These are phyloP conservation scores for Clavispora fructus DNA, from an alignment of 805 yeast species.

Conservation along the genomic window DNA sequence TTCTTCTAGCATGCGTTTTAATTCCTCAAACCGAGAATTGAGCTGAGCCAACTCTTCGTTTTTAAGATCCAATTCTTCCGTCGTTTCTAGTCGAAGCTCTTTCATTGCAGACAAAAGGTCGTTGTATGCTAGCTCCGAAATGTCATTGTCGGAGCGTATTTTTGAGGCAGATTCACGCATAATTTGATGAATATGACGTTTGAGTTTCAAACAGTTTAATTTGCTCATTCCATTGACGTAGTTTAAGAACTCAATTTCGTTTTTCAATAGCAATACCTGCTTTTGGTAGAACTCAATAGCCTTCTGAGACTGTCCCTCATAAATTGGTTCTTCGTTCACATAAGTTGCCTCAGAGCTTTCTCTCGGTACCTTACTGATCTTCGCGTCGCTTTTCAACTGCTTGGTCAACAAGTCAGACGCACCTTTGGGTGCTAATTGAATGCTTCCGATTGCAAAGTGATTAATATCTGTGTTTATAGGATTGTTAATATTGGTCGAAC, in stretches of 20 bases:
- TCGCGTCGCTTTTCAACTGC: constrained; percentile 6
- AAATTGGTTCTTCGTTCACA: neutral
- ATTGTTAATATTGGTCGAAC: neutral
- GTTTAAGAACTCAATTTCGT: constrained; percentile 57
- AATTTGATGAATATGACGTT: neutral
- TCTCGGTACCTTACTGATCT: neutral
- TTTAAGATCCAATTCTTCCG: neutral
- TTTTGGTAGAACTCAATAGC: constrained; percentile 46
- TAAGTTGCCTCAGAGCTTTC: neutral
- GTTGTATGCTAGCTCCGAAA: neutral
- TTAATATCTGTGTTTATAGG: neutral
- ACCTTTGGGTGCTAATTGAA: constrained; percentile 5
- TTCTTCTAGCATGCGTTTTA: neutral
- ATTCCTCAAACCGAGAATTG: neutral
- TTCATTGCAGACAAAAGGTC: constrained; percentile 4
- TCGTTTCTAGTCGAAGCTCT: constrained; percentile 10
- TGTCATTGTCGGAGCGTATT: neutral
- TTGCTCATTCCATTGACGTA: constrained; percentile 43
- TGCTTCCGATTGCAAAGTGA: constrained; percentile 4
- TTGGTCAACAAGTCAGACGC: constrained; percentile 10
- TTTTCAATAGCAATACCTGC: constrained; percentile 50
- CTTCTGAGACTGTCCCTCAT: neutral
- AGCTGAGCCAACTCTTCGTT: neutral
- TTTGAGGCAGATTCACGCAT: neutral
- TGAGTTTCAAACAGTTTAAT: constrained; percentile 11